phyloP scores from a whole-genome alignment of 257 asterid genomes.

The Solanum peruvianum region DNA sequence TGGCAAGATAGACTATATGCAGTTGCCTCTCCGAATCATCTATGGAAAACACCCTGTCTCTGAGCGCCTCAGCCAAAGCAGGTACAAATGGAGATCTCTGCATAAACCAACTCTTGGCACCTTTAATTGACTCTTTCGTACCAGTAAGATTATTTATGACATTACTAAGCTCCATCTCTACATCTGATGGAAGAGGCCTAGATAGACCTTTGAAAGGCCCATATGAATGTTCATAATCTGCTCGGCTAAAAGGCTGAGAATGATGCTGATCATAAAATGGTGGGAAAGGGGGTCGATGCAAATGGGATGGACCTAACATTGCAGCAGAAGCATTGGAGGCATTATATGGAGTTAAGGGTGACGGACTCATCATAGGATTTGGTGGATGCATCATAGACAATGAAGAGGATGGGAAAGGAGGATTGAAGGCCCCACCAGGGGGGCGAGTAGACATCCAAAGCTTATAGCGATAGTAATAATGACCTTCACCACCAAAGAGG shows the following conservation, averaged over 20 bases:
- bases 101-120: slow-evolving; percentile 98
- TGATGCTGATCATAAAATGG: slow-evolving; percentile 68
- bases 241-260: slow-evolving; percentile 52
- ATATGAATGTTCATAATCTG: slow-evolving; percentile 60
- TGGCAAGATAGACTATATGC: slow-evolving; percentile 87
- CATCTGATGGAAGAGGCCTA: slow-evolving; percentile 87
- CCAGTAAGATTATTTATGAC: slow-evolving; percentile 78
- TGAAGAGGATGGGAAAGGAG: slow-evolving; percentile 54
- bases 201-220: slow-evolving; percentile 61
- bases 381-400: slow-evolving; percentile 73
- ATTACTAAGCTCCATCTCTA: slow-evolving; percentile 80
- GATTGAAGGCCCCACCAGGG: slow-evolving; percentile 47
- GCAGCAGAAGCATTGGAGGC: slow-evolving; percentile 29
- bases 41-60: slow-evolving; percentile 61
- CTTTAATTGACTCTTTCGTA: slow-evolving; percentile 94
- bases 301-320: slow-evolving; percentile 36
- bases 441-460: slow-evolving; percentile 69
- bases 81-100: slow-evolving; percentile 80
- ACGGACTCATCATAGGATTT: slow-evolving; percentile 67
- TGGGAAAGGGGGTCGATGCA: slow-evolving; percentile 65
- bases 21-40: slow-evolving; percentile 94
- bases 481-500: slow-evolving; percentile 97
- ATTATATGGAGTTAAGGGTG: slow-evolving; percentile 40
- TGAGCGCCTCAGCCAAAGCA: slow-evolving; percentile 81
- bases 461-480: slow-evolving; percentile 76